Conservation (phyloP, 1,284 basidiomycete genomes). For the Ustilago bromivora region DNA sequence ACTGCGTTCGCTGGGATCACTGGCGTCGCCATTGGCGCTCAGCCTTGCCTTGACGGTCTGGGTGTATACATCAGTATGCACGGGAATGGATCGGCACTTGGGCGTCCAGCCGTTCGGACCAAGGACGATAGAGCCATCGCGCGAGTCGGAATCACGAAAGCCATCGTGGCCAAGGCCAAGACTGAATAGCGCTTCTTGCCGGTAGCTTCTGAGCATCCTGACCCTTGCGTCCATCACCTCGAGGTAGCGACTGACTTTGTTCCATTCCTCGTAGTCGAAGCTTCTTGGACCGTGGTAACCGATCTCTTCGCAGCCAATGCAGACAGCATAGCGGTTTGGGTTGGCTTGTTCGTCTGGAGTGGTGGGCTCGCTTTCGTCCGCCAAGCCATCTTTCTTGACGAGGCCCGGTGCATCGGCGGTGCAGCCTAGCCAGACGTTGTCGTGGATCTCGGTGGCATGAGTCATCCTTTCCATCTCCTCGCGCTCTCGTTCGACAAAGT, state of each 20-base stretch:
- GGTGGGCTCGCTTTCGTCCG: constrained; percentile 38
- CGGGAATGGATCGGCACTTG: constrained; percentile 32
- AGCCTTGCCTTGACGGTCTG: constrained; percentile 25
- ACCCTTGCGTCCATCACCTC: constrained; percentile 77
- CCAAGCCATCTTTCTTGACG: constrained; percentile 11
- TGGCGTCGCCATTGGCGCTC: neutral
- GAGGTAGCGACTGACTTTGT: constrained; percentile 73
- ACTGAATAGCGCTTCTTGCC: constrained; percentile 73
- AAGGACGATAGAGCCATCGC: constrained; percentile 52
- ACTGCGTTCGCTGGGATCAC: constrained; percentile 12
- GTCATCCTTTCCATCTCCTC: constrained; percentile 91
- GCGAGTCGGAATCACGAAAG: constrained; percentile 22
- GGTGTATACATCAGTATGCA: constrained; percentile 25
- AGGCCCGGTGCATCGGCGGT: constrained; percentile 52
- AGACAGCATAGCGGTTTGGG: constrained; percentile 81
- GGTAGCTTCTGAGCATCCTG: constrained; percentile 75
- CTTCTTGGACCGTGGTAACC: constrained; percentile 70
- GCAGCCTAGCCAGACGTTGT: constrained; percentile 72
- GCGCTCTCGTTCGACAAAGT: constrained; percentile 76
- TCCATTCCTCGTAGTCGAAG: constrained; percentile 71
- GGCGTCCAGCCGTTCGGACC: constrained; percentile 65
- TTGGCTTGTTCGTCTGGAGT: constrained; percentile 72
- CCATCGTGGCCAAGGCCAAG: constrained; percentile 17
- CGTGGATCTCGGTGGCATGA: constrained; percentile 81
- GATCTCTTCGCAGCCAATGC: constrained; percentile 83